A percentile compares a stretch with the other conserved stretches of the same genome.
These are phyloP conservation scores for Aureobasidium uvarum DNA, from an alignment of 2,329 filamentous ascomycete species.

Conservation along the genomic window DNA sequence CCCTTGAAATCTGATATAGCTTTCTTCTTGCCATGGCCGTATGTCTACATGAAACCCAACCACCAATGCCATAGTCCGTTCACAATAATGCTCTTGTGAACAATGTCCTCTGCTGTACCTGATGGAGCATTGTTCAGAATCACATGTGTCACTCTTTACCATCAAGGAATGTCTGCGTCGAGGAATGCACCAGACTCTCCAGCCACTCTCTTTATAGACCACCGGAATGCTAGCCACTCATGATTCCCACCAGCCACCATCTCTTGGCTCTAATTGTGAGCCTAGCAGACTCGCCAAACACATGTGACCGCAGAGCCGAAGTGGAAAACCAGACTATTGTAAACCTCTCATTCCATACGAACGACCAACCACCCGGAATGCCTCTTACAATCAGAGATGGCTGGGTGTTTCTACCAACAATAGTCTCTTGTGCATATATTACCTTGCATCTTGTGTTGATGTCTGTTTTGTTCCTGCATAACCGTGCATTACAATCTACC, in stretches of 20 bases:
- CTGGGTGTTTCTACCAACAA: slow-evolving; percentile 8
- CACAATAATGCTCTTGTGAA: background rate
- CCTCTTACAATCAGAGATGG: slow-evolving; percentile 11
- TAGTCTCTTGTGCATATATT: slow-evolving; percentile 23
- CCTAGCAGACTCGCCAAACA: background rate
- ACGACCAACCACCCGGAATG: slow-evolving; percentile 22
- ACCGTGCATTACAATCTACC: slow-evolving; percentile 14
- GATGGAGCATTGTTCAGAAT: background rate
- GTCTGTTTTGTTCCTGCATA: slow-evolving; percentile 22
- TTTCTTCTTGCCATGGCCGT: background rate
- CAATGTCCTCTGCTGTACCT: background rate
- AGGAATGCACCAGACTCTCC: slow-evolving; percentile 2
- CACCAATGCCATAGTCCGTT: background rate
- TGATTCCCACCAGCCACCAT: background rate
- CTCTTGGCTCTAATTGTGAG: too few species aligned
- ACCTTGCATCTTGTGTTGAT: slow-evolving; percentile 18
- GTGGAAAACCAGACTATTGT: slow-evolving; percentile 23
- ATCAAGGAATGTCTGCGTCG: background rate
- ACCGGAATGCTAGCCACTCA: slow-evolving; percentile 14
- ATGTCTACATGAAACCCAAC: background rate
- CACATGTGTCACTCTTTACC: background rate
- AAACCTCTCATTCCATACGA: slow-evolving; percentile 26
- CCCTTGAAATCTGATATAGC: background rate
- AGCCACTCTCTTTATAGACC: slow-evolving; percentile 13
- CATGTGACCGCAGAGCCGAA: slow-evolving; percentile 1